A percentile compares a stretch with the other conserved stretches of the same genome.
Conservation (phyloP, 2,329 filamentous ascomycete genomes). For the Neurospora crassa region DNA sequence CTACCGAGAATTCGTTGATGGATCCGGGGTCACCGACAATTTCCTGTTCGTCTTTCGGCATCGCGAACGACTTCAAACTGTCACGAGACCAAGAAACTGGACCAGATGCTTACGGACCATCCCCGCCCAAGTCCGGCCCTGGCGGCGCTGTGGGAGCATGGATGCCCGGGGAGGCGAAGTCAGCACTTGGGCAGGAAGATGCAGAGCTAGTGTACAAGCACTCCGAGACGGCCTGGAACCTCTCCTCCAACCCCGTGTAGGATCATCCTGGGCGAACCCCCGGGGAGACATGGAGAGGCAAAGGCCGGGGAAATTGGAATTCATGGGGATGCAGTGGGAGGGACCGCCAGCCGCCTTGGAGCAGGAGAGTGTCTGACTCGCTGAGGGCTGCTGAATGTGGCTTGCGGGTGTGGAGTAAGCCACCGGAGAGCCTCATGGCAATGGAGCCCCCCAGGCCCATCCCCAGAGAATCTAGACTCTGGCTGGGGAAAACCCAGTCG, state of each 20-base stretch:
- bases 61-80: neutral
- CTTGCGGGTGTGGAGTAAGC: neutral
- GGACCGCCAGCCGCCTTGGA: neutral
- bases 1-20: neutral
- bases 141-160: neutral
- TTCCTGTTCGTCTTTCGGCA: neutral
- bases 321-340: neutral
- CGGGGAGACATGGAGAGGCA: neutral
- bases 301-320: neutral
- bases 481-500: neutral
- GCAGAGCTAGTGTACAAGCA: neutral
- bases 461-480: neutral
- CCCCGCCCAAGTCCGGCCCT: neutral
- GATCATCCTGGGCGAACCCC: neutral
- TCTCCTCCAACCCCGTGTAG: neutral
- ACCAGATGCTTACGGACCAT: neutral
- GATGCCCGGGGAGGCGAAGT: neutral
- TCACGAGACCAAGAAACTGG: neutral
- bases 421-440: neutral
- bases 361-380: neutral
- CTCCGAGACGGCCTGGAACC: neutral
- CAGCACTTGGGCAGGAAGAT: neutral
- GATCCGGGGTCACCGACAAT: neutral
- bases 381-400: neutral
- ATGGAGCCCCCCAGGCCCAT: neutral